phyloP scores from a whole-genome alignment of 345 rosid species.

The Aquilaria sinensis region DNA sequence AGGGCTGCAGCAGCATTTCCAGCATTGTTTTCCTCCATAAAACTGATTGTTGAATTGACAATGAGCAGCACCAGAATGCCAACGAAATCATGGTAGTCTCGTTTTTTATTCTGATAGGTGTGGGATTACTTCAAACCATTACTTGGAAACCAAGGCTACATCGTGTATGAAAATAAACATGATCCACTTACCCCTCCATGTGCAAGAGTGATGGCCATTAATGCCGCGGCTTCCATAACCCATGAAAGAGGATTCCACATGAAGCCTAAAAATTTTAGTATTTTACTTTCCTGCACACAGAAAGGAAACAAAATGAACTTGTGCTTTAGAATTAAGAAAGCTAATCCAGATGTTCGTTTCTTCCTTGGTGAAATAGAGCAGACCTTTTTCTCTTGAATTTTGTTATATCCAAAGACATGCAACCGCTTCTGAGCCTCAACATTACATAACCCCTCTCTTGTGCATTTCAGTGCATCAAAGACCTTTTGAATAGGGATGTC shows the following conservation, averaged over 20 bases:
- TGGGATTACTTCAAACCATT: not conserved
- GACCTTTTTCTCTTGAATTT: slow-evolving; percentile 66
- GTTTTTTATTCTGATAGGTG: slow-evolving; percentile 49
- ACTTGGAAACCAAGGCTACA: not conserved
- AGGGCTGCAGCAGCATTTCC: slow-evolving; percentile 89
- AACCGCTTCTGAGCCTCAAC: slow-evolving; percentile 38
- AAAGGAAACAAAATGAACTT: not conserved
- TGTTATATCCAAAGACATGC: slow-evolving; percentile 49
- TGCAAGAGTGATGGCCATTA: slow-evolving; percentile 62
- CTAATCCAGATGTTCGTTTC: not conserved
- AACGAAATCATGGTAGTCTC: slow-evolving; percentile 91
- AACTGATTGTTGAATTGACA: slow-evolving; percentile 89
- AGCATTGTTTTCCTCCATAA: slow-evolving; percentile 92
- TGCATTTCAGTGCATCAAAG: slow-evolving; percentile 47
- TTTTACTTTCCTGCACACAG: slow-evolving; percentile 42
- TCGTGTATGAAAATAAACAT: not conserved
- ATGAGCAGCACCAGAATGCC: slow-evolving; percentile 74
- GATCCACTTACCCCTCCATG: slow-evolving; percentile 54
- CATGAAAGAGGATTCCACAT: slow-evolving; percentile 77
- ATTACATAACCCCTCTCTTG: slow-evolving; percentile 32
- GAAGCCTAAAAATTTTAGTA: slow-evolving; percentile 52
- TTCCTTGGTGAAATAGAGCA: not conserved
- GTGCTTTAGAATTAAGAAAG: not conserved
- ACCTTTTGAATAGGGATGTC: slow-evolving; percentile 48
- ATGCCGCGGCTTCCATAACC: slow-evolving; percentile 77